phyloP scores from a whole-genome alignment of 108 stramenopile species.

The Conticribra guillardii region DNA sequence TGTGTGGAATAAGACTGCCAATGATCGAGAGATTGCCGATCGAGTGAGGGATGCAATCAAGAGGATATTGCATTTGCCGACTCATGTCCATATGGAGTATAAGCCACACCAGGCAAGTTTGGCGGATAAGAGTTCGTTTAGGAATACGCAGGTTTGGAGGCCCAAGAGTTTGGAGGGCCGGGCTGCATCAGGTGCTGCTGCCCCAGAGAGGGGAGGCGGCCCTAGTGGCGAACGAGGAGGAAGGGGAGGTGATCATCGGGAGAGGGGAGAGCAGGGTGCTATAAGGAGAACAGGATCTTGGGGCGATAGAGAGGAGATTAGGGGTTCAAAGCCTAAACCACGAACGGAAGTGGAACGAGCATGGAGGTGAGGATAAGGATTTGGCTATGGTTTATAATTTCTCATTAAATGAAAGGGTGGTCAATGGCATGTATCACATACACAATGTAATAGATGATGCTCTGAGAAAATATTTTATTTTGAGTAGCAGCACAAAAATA shows the following conservation, averaged over 20 bases:
- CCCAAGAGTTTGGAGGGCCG: slow-evolving; percentile 32
- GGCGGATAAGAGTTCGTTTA: slow-evolving; percentile 72
- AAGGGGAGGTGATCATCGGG: too few relatives aligned
- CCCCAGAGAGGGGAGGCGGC: too few relatives aligned
- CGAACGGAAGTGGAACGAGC: slow-evolving; percentile 18
- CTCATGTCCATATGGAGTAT: slow-evolving; percentile 72
- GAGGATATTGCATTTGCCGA: slow-evolving; percentile 84
- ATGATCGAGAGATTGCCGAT: slow-evolving; percentile 73
- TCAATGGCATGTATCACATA: too few relatives aligned
- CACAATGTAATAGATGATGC: too few relatives aligned
- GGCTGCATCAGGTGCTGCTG: background rate
- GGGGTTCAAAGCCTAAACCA: slow-evolving; percentile 22
- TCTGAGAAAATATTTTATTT: too few relatives aligned
- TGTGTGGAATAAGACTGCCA: slow-evolving; percentile 90
- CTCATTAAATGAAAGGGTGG: too few relatives aligned
- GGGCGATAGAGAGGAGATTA: slow-evolving; percentile 55
- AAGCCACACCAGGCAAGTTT: slow-evolving; percentile 77
- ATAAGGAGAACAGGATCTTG: slow-evolving; percentile 58
- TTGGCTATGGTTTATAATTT: too few relatives aligned
- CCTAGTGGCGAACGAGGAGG: too few relatives aligned
- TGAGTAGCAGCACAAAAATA: too few relatives aligned
- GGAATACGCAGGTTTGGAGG: slow-evolving; percentile 77
- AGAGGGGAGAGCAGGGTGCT: too few relatives aligned
- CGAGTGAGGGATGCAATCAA: slow-evolving; percentile 87
- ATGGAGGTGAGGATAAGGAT: slow-evolving; percentile 16